Evolutionary conservation across 2,329 filamentous ascomycete genomes (phyloP).

Genomic region (Colletotrichum godetiae): DNA sequence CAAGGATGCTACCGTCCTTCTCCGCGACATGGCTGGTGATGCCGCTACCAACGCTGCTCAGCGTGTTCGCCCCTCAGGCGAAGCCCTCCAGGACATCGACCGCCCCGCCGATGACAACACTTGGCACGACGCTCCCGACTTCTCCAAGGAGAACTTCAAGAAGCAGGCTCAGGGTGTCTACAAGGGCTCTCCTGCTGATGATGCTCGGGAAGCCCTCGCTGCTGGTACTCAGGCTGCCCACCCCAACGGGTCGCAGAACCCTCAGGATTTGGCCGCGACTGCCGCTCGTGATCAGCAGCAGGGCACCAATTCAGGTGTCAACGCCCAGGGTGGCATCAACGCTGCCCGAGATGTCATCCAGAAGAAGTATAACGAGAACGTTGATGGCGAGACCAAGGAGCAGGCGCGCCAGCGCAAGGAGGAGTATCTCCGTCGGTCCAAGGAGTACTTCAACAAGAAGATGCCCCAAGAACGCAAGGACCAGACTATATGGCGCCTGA

Average conservation of each 20-base stretch:
- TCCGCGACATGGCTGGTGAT: conserved; percentile 93
- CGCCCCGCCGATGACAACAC: conserved; percentile 88
- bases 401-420: conserved; percentile 56
- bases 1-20: conserved; percentile 81
- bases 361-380: conserved; percentile 69
- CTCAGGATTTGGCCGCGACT: conserved; percentile 60
- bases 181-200: conserved; percentile 64
- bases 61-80: conserved; percentile 80
- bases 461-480: conserved; percentile 93
- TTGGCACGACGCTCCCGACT: conserved; percentile 88
- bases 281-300: conserved; percentile 59
- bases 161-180: conserved; percentile 74
- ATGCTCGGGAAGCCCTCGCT: conserved; percentile 69
- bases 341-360: conserved; percentile 58
- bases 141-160: conserved; percentile 77
- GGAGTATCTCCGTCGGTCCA: conserved; percentile 62
- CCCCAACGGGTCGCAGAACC: conserved; percentile 64
- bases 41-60: conserved; percentile 83
- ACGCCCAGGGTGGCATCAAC: conserved; percentile 61
- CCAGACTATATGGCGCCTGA: conserved; percentile 90
- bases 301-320: conserved; percentile 56
- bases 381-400: conserved; percentile 73
- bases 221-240: conserved; percentile 69
- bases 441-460: conserved; percentile 85
- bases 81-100: conserved; percentile 82